A percentile compares a stretch with the other conserved stretches of the same genome.
phyloP scores from a whole-genome alignment of 1,139 yeast genomes.

The Candida freyschussii region DNA sequence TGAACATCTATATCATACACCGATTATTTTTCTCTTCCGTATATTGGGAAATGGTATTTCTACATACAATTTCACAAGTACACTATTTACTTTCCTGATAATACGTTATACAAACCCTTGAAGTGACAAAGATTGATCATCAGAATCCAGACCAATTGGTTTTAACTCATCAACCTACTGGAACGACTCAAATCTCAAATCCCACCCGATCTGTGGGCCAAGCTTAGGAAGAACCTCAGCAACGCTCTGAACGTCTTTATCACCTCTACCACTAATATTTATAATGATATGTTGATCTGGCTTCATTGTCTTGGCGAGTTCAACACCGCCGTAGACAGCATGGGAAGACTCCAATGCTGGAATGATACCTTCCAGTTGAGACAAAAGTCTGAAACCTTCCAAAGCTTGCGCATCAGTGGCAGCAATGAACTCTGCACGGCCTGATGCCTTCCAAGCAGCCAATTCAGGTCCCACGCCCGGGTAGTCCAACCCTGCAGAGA shows the following conservation, averaged over 20 bases:
- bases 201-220: conserved; percentile 95
- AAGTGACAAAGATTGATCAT: no score
- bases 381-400: conserved; percentile 78
- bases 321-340: conserved; percentile 87
- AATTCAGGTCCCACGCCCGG: conserved; percentile 99
- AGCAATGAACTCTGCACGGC: conserved; percentile 86
- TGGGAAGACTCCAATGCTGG: conserved; percentile 98
- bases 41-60: no score
- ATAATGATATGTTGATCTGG: conserved; percentile 80
- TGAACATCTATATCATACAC: no score
- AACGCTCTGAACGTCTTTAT: conserved; percentile 96
- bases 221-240: conserved; percentile 87
- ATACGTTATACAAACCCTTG: not conserved
- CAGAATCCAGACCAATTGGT: no score
- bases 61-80: no score
- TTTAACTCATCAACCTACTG: conserved; percentile 6
- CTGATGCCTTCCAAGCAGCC: conserved; percentile 90
- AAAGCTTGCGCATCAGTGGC: conserved; percentile 94
- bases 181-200: conserved; percentile 69
- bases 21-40: no score
- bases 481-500: conserved; percentile 96
- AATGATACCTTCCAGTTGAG: conserved; percentile 95
- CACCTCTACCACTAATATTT: conserved; percentile 97
- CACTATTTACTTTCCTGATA: no score
- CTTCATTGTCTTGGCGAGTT: conserved; percentile 79